Percentiles rank a stretch among this genome's conserved stretches.
phyloP scores from a whole-genome alignment of 148 eudicot species.

The Chenopodium berlandieri region DNA sequence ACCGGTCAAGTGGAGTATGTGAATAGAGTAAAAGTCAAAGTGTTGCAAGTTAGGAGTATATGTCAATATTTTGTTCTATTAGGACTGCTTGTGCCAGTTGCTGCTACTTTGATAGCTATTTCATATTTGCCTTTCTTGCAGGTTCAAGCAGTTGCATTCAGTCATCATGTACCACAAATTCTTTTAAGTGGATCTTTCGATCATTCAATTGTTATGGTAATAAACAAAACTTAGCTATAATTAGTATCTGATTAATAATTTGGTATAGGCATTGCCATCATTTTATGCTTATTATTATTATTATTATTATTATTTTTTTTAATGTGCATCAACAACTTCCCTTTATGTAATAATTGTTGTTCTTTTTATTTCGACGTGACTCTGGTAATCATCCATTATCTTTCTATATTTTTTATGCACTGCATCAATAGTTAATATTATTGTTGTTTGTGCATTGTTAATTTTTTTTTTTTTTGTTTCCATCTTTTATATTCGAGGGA shows the following conservation, averaged over 20 bases:
- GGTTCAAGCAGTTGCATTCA: slow-evolving; percentile 99
- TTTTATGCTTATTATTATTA: background rate
- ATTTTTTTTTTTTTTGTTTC: background rate
- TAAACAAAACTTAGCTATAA: background rate
- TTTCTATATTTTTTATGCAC: background rate
- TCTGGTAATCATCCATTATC: background rate
- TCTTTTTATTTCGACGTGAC: background rate
- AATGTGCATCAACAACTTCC: background rate
- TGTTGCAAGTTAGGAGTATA: too few relatives aligned
- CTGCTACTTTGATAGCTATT: background rate
- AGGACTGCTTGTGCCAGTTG: background rate
- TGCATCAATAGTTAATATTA: background rate
- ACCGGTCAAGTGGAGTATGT: too few relatives aligned
- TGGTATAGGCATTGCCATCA: background rate
- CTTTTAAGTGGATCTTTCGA: slow-evolving; percentile 96
- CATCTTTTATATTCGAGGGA: too few relatives aligned
- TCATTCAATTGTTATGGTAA: slow-evolving; percentile 92
- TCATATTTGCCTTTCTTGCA: slow-evolving; percentile 32
- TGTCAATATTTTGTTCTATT: background rate
- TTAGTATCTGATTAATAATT: background rate
- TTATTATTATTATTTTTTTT: background rate
- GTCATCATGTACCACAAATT: slow-evolving; percentile 69
- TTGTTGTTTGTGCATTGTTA: background rate
- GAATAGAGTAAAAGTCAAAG: too few relatives aligned
- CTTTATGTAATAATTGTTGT: background rate